Percentiles rank a stretch among this genome's conserved stretches.
These are phyloP conservation scores for Nosema muscidifuracis DNA, from an alignment of 371 early-diverging fungal species.

Conservation along the genomic window DNA sequence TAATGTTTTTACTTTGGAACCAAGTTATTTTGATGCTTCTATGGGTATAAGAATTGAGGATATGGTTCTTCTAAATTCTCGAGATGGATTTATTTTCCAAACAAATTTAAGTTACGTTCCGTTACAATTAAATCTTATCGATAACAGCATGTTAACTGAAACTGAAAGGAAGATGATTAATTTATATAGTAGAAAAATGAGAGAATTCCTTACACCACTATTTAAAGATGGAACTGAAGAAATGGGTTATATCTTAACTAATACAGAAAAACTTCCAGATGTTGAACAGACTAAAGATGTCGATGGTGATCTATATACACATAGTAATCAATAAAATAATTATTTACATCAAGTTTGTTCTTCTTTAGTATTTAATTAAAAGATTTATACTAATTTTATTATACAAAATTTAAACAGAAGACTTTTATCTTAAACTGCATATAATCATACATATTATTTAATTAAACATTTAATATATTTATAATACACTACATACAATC, in stretches of 20 bases:
- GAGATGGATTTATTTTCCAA: constrained; percentile 64
- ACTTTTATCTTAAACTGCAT: neutral
- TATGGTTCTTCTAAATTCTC: constrained; percentile 64
- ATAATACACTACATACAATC: neutral
- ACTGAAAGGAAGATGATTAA: constrained; percentile 56
- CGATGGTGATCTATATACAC: neutral
- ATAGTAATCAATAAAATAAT: neutral
- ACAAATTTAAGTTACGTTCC: constrained; percentile 59
- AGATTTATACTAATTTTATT: neutral
- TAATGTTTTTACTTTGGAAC: constrained; percentile 67
- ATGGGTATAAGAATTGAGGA: constrained; percentile 98
- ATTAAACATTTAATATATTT: neutral
- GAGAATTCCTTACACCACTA: neutral
- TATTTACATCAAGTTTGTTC: neutral
- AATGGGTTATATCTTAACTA: neutral
- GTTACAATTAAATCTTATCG: constrained; percentile 53
- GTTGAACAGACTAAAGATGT: constrained; percentile 5
- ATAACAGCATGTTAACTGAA: constrained; percentile 39
- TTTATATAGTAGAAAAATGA: constrained; percentile 24
- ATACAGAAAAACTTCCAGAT: neutral
- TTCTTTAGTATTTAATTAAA: neutral
- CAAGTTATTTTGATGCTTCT: constrained; percentile 86
- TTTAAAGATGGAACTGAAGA: neutral
- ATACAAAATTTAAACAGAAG: neutral
- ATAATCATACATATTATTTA: neutral